Evolutionary conservation across 2,329 filamentous ascomycete species (phyloP).

Genomic region (Ophioceras dolichostomum): DNA sequence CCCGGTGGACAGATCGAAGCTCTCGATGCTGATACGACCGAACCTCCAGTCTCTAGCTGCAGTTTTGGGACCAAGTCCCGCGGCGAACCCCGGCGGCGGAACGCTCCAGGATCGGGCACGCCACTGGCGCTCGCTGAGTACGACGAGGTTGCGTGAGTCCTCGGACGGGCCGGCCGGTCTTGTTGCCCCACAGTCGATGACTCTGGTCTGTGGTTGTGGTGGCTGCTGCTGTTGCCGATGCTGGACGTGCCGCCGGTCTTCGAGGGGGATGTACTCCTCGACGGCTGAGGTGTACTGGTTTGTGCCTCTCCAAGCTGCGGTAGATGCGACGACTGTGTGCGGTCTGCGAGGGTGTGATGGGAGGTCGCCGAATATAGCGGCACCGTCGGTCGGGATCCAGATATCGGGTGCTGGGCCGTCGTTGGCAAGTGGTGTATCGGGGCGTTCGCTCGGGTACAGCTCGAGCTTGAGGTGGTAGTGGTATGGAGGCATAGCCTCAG

Average conservation of each 20-base stretch:
- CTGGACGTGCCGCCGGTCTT: slow-evolving; percentile 1
- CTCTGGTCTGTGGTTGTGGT: slow-evolving; percentile 7
- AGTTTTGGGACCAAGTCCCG: slow-evolving; percentile 32
- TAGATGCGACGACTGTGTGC: background rate
- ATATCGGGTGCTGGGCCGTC: slow-evolving; percentile 11
- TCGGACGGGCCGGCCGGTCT: slow-evolving; percentile 17
- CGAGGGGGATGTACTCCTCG: slow-evolving; percentile 3
- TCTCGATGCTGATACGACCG: slow-evolving; percentile 64
- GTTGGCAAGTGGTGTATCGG: slow-evolving; percentile 10
- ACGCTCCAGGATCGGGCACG: slow-evolving; percentile 25
- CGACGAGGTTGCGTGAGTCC: slow-evolving; percentile 14
- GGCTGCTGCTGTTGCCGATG: slow-evolving; percentile 5
- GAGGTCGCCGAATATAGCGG: slow-evolving; percentile 42
- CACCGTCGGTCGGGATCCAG: slow-evolving; percentile 37
- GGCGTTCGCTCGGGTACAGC: slow-evolving; percentile 39
- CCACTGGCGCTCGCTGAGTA: slow-evolving; percentile 26
- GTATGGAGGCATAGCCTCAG: slow-evolving; percentile 44
- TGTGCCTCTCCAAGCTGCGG: slow-evolving; percentile 8
- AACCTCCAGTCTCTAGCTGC: slow-evolving; percentile 67
- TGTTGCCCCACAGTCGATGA: slow-evolving; percentile 39
- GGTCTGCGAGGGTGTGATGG: slow-evolving; percentile 31
- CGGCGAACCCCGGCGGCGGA: slow-evolving; percentile 27
- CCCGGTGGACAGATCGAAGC: slow-evolving; percentile 52
- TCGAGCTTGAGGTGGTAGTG: slow-evolving; percentile 57
- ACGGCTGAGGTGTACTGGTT: background rate